A percentile compares a stretch with the other conserved stretches of the same genome.
Evolutionary conservation across 2,329 filamentous ascomycete species (phyloP).

Genomic region (Claviceps pusilla): DNA sequence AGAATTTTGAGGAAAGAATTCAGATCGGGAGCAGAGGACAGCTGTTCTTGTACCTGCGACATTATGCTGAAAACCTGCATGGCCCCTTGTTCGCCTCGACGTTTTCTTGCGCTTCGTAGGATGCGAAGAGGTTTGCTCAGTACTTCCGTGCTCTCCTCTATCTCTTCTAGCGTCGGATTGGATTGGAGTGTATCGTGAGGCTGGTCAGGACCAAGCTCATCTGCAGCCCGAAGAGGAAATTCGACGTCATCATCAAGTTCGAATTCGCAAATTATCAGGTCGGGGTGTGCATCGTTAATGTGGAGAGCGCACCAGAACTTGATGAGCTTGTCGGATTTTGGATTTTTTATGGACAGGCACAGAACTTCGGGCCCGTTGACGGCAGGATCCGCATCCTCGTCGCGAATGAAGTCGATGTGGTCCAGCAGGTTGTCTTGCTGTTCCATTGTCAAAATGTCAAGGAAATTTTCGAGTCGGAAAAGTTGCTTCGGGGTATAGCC

Average conservation of each 20-base stretch:
- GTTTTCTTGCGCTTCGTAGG: slow-evolving; percentile 57
- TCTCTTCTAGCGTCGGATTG: slow-evolving; percentile 59
- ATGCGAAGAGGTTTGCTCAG: slow-evolving; percentile 65
- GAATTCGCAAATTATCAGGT: slow-evolving; percentile 74
- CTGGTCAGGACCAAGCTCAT: slow-evolving; percentile 42
- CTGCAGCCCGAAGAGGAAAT: slow-evolving; percentile 50
- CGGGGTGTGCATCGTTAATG: slow-evolving; percentile 49
- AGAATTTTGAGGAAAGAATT: slow-evolving; percentile 65
- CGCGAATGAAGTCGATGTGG: slow-evolving; percentile 74
- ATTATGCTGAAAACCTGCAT: slow-evolving; percentile 90
- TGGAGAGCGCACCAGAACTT: slow-evolving; percentile 87
- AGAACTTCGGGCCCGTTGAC: slow-evolving; percentile 77
- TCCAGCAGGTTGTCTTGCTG: slow-evolving; percentile 72
- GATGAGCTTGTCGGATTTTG: slow-evolving; percentile 34
- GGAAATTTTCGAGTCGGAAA: slow-evolving; percentile 60
- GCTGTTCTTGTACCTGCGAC: slow-evolving; percentile 79
- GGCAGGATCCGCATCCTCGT: slow-evolving; percentile 62
- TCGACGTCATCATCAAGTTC: slow-evolving; percentile 65
- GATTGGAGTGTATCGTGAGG: slow-evolving; percentile 62
- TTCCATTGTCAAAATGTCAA: slow-evolving; percentile 71
- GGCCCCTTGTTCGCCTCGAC: slow-evolving; percentile 62
- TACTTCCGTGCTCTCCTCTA: slow-evolving; percentile 59
- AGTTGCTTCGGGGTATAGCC: slow-evolving; percentile 65
- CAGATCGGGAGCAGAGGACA: slow-evolving; percentile 55
- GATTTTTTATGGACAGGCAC: slow-evolving; percentile 53